phyloP scores from a whole-genome alignment of 2,329 filamentous ascomycete genomes.

The Aspergillus tamarii region DNA sequence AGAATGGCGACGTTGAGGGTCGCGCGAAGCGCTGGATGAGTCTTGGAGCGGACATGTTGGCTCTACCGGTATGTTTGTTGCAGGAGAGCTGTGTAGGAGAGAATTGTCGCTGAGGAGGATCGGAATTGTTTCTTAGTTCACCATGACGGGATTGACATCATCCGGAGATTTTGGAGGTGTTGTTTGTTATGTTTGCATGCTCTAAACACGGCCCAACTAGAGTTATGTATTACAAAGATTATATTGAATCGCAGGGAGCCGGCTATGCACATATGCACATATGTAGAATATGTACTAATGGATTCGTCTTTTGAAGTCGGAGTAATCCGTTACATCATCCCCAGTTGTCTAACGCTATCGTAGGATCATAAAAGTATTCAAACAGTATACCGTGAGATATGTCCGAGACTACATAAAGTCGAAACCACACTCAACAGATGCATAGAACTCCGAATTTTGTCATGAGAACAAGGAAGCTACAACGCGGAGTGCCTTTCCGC shows the following conservation, averaged over 20 bases:
- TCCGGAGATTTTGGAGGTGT: conserved; percentile 27
- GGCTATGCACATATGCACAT: background rate
- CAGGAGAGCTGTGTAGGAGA: conserved; percentile 4
- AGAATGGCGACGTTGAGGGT: conserved; percentile 32
- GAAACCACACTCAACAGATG: conserved; percentile 20
- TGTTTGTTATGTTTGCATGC: conserved; percentile 43
- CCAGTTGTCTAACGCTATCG: conserved; percentile 18
- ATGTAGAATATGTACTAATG: background rate
- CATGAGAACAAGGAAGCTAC: conserved; percentile 23
- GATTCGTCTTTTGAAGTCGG: background rate
- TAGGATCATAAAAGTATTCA: conserved; percentile 25
- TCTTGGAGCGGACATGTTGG: conserved; percentile 51
- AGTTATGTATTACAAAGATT: conserved; percentile 12
- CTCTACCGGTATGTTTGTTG: conserved; percentile 3
- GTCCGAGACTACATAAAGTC: conserved; percentile 22
- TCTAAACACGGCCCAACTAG: conserved; percentile 18
- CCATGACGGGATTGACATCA: conserved; percentile 42
- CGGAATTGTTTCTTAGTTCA: conserved; percentile 7
- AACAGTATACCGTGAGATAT: conserved; percentile 25
- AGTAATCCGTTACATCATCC: conserved; percentile 7
- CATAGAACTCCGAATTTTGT: conserved; percentile 27
- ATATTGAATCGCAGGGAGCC: background rate
- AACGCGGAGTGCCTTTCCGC: conserved; percentile 15
- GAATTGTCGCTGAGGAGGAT: conserved; percentile 7
- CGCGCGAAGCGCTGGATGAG: conserved; percentile 50